A percentile compares a stretch with the other conserved stretches of the same genome.
phyloP scores from a whole-genome alignment of 345 rosid genomes.

The Psidium guajava region DNA sequence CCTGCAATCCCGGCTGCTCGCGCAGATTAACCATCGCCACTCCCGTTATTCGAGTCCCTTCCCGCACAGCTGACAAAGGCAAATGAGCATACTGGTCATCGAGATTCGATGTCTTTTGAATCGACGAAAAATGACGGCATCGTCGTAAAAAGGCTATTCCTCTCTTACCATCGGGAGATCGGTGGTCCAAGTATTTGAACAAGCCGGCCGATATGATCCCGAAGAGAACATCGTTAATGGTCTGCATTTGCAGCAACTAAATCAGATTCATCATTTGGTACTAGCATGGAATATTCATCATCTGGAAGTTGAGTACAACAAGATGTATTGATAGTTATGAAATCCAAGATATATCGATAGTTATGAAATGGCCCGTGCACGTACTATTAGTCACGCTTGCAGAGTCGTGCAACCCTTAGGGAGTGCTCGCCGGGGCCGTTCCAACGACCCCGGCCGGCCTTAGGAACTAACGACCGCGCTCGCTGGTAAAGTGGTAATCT shows the following conservation, averaged over 20 bases:
- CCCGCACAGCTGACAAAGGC: slow-evolving; percentile 12
- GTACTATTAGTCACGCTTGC: neutral
- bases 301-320: neutral
- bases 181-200: slow-evolving; percentile 38
- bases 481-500: neutral
- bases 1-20: slow-evolving; percentile 24
- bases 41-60: slow-evolving; percentile 4
- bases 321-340: neutral
- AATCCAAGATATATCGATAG: no score
- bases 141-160: neutral
- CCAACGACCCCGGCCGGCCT: neutral
- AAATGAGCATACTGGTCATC: neutral
- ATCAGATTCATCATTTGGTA: neutral
- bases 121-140: neutral
- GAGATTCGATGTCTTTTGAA: neutral
- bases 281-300: neutral
- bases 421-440: neutral
- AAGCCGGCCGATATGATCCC: slow-evolving; percentile 39
- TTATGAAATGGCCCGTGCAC: neutral
- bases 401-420: neutral
- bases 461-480: no score
- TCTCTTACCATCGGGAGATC: slow-evolving; percentile 28
- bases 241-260: slow-evolving; percentile 13
- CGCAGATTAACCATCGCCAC: slow-evolving; percentile 51
- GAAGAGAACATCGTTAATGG: slow-evolving; percentile 57